Base-by-base conservation (phyloP, 257 asterid species). In the Ligustrum vulgare region DNA sequence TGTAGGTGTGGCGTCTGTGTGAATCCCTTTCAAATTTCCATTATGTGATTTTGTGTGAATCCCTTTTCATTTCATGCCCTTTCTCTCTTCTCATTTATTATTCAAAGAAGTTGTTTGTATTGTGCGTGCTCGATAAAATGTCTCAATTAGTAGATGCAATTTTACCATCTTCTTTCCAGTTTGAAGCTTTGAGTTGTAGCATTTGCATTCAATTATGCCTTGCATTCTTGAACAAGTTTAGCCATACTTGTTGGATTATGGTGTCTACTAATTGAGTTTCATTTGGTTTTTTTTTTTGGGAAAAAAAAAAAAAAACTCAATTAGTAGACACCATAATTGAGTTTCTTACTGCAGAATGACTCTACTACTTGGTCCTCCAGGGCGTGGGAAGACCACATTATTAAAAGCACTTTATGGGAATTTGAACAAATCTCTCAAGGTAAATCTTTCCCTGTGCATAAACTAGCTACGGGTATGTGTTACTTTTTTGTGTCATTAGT, bases 351-450 rank as follows among this genome's bases (percentile, higher is more conserved):
- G 77, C 84, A 84, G 88, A 51, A 70, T 81, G 79, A 81, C 88
- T 22, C 80, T 84, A 36, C 80, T 84, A 33, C 80, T 84, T 2
- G 88, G 86, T 64, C 86, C 86, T 73, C 86, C 83, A 10, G 86
- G 86, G 4, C 72, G 79, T 25, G 86, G 86, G 51, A 84, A 84
- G 72, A 84, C 86, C 65, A 32, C 88, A 6, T 31, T 84, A 12
- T 56, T 84, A 75, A 81, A 81, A 77, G 84, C 86, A 3, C 82
- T 81, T 67, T 79, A 84, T 1, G 86, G 84, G 23, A 84, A 79
- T 64, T 76, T 84, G 60, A 69, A 74, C 72, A 77, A 77, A 6
- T 73, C 88, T 70, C 79, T 84, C 56, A 72, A 81, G 88, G 88
- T 82, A 6, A 8, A 41, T 34, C 6, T 54, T n/a, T 28, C 56